phyloP scores from a whole-genome alignment of 108 stramenopile species.

The Chaetoceros tenuissimus region DNA sequence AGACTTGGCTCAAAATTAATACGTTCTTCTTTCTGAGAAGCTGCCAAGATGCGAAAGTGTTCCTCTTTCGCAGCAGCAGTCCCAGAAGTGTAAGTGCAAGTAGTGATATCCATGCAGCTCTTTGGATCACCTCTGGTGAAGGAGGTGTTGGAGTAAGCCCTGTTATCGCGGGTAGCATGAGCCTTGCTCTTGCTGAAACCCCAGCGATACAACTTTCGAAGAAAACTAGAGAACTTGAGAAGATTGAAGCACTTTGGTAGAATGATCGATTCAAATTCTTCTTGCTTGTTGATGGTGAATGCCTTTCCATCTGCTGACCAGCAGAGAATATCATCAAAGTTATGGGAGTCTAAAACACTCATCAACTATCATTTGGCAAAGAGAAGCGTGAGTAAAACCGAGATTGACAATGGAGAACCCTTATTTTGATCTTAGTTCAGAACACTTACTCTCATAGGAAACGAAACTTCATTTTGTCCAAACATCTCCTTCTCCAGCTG shows the following conservation, averaged over 20 bases:
- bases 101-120: background rate
- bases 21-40: too few species aligned
- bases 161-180: slow-evolving; percentile 17
- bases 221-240: slow-evolving; percentile 39
- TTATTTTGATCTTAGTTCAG: too few species aligned
- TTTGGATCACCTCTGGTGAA: background rate
- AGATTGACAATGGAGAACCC: too few species aligned
- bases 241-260: slow-evolving; percentile 22
- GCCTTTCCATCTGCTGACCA: slow-evolving; percentile 27
- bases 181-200: slow-evolving; percentile 13
- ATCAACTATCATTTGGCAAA: too few species aligned
- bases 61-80: too few species aligned
- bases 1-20: too few species aligned
- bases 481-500: too few species aligned
- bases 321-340: background rate
- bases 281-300: slow-evolving; percentile 33
- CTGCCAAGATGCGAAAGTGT: too few species aligned
- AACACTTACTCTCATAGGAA: background rate
- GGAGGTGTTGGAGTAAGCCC: slow-evolving; percentile 13
- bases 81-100: too few species aligned
- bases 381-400: too few species aligned
- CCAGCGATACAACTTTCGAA: slow-evolving; percentile 30
- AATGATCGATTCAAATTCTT: slow-evolving; percentile 23
- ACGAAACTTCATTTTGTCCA: too few species aligned
- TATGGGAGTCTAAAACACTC: background rate